phyloP scores from a whole-genome alignment of 148 eudicot species.

The Camellia sinensis region DNA sequence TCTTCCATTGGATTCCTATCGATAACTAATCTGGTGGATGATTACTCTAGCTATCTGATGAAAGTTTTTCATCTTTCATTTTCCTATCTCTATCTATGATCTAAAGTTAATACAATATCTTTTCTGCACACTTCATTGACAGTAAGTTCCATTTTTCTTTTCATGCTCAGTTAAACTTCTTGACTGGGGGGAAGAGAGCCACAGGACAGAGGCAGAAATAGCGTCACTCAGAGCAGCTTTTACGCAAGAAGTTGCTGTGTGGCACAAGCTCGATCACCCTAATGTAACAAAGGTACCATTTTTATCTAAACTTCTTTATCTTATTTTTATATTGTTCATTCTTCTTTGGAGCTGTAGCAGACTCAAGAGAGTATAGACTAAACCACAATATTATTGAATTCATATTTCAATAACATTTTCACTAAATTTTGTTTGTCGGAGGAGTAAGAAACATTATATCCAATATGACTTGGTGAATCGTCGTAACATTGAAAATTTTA shows the following conservation, averaged over 20 bases:
- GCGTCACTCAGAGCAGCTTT: constrained; percentile 74
- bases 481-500: no score
- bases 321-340: background rate
- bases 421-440: no score
- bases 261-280: constrained; percentile 93
- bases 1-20: background rate
- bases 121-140: background rate
- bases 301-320: background rate
- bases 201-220: constrained; percentile 72
- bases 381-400: no score
- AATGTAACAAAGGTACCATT: constrained; percentile 77
- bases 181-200: constrained; percentile 95
- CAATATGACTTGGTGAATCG: no score
- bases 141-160: constrained; percentile 10
- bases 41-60: background rate
- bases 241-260: constrained; percentile 82
- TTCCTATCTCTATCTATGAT: background rate
- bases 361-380: no score
- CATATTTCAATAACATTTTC: no score
- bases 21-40: background rate
- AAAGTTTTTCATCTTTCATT: background rate
- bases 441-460: no score
- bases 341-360: background rate
- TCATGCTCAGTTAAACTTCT: constrained; percentile 69
- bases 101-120: constrained; percentile 6